Conservation (phyloP, 1,139 yeast genomes). For the Lodderomyces margitis region DNA sequence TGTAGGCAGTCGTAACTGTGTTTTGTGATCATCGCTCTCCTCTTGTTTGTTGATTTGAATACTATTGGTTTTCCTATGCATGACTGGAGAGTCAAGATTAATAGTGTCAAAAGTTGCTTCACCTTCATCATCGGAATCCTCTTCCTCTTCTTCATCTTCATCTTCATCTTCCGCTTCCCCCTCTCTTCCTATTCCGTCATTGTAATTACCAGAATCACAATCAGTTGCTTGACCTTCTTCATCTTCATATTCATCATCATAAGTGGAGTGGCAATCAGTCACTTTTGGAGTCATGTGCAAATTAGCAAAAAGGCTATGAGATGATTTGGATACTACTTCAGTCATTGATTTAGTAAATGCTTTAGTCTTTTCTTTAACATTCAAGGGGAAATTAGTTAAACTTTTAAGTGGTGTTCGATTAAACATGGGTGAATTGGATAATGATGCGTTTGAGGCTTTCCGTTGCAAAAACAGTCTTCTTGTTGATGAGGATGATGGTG, state of each 20-base stretch:
- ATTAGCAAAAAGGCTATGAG: conserved; percentile 13
- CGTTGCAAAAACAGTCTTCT: neutral
- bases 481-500: neutral
- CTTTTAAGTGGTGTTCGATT: conserved; percentile 27
- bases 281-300: conserved; percentile 7
- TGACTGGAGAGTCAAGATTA: conserved; percentile 12
- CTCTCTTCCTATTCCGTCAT: conserved; percentile 5
- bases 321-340: conserved; percentile 22
- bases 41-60: conserved; percentile 2
- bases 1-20: neutral
- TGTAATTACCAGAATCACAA: conserved; percentile 4
- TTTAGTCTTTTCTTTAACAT: conserved; percentile 16
- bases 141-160: conserved; percentile 15
- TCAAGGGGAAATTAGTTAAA: conserved; percentile 22
- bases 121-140: conserved; percentile 12
- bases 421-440: conserved; percentile 7
- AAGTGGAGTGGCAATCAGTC: neutral
- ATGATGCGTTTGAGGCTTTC: neutral
- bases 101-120: conserved; percentile 20
- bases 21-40: neutral
- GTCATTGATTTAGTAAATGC: conserved; percentile 24
- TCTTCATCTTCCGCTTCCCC: conserved; percentile 4
- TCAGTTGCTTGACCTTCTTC: conserved; percentile 9
- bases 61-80: conserved; percentile 10
- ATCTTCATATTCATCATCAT: conserved; percentile 12